Conservation (phyloP, 345 rosid species). For the Carallia brachiata region DNA sequence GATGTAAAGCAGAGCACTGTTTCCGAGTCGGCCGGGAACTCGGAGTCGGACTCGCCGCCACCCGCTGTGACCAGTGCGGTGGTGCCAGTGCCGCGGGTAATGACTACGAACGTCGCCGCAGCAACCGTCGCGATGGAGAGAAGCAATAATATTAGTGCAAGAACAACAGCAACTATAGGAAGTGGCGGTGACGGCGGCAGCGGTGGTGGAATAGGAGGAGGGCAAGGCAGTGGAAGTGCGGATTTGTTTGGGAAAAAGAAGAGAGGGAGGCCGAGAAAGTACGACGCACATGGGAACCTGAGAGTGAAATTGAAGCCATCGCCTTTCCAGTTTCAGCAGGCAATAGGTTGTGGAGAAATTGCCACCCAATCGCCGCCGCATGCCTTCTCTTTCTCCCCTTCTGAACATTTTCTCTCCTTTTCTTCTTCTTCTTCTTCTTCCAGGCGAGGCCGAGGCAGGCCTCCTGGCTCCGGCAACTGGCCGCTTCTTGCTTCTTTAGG, state of each 20-base stretch:
- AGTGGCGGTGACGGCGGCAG: not conserved
- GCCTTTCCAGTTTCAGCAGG: not conserved
- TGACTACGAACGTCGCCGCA: not conserved
- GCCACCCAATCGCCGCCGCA: not conserved
- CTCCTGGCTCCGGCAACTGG: constrained; percentile 35
- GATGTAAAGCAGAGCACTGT: not conserved
- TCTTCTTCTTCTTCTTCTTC: not conserved
- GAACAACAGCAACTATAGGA: not conserved
- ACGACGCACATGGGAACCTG: no score
- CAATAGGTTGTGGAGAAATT: not conserved
- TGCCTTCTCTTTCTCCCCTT: not conserved
- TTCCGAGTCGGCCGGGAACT: not conserved
- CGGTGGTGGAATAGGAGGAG: constrained; percentile 45
- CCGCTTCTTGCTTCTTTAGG: constrained; percentile 33
- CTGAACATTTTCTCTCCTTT: not conserved
- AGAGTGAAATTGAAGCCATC: constrained; percentile 9
- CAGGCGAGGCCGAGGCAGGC: constrained; percentile 41
- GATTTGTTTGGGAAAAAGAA: no score
- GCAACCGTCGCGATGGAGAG: not conserved
- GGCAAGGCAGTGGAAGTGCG: constrained; percentile 52
- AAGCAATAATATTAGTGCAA: not conserved
- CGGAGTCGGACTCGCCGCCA: not conserved
- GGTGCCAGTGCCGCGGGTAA: not conserved
- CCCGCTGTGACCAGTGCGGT: not conserved
- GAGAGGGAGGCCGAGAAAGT: no score